Evolutionary conservation across 2,329 filamentous ascomycete genomes (phyloP), one percentile per base, ranked within the genome.

Genomic region (Pseudocercospora crystallina): DNA sequence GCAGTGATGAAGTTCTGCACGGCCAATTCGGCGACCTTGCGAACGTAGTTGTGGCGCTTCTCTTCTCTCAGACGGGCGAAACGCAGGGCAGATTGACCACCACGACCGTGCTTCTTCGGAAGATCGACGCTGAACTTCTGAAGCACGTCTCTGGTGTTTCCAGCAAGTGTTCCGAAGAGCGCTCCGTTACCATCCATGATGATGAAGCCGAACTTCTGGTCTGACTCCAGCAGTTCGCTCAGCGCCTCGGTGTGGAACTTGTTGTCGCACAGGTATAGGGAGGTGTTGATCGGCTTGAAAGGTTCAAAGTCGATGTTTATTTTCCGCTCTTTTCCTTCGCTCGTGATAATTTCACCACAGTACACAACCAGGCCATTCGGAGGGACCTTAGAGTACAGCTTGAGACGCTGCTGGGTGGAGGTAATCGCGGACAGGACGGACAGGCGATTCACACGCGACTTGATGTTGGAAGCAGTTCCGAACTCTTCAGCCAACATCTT

Each of bases 231-330:
- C 67, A 99, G 83, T 78, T 99, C 94, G 61, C 91, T 94, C 61
- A 99, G 79, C 13, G 94, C 92, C 75, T 99, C 94, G 51, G 94
- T 99, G 72, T 99, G 94, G 76, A 99, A 99, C 71, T 99, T 99
- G 81, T 99, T 99, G 84, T 99, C 94, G 78, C 94, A 99, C 55
- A 99, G 89, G 73, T 99, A 99, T 40, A 99, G 83, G 38, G 95
- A 99, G 32, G 94, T 99, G 76, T 99, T 99, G 84, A 99, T 99
- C 55, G 94, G 94, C 81, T 99, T 99, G 82, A 99, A 99, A 30
- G 94, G 94, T 76, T 99, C 94, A 72, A 99, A 99, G 71, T 99
- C 95, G 72, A 99, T 99, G 76, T 99, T 99, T 79, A 99, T 95
- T 81, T 96, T 99, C 69, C 94, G 83, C 78, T 99, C 94, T 76